These are phyloP conservation scores for Penicillium subrubescens DNA, from an alignment of 495 filamentous ascomycete genomes.

Conservation along the genomic window DNA sequence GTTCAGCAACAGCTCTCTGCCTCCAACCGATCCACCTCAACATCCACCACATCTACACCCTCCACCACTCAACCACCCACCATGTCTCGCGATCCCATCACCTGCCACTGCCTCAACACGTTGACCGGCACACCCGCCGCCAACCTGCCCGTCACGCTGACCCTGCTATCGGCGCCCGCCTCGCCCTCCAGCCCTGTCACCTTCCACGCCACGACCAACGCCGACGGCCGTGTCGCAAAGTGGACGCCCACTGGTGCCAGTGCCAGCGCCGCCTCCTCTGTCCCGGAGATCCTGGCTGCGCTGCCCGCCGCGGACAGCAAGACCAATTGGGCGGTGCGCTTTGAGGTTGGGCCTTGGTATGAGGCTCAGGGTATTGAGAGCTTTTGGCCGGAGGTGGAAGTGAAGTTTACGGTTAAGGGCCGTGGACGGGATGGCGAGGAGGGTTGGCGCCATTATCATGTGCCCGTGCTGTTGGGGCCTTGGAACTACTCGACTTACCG, in stretches of 20 bases:
- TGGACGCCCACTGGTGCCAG: constrained; percentile 63
- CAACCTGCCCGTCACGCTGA: constrained; percentile 58
- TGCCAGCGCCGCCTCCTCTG: constrained; percentile 40
- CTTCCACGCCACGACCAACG: constrained; percentile 72
- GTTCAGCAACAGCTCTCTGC: constrained; percentile 40
- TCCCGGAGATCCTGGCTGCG: constrained; percentile 51
- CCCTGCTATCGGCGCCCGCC: constrained; percentile 42
- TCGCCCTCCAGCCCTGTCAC: constrained; percentile 37
- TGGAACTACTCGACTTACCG: constrained; percentile 94
- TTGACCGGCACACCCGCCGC: constrained; percentile 66
- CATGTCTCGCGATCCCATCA: constrained; percentile 65
- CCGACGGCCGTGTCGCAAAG: constrained; percentile 79
- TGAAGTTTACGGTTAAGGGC: constrained; percentile 75
- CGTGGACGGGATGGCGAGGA: constrained; percentile 57
- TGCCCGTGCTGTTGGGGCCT: constrained; percentile 84
- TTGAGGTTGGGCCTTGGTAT: constrained; percentile 79
- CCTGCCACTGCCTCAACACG: constrained; percentile 76
- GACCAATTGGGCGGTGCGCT: constrained; percentile 71
- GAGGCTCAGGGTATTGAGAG: constrained; percentile 67
- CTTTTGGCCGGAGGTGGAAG: constrained; percentile 90
- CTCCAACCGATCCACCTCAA: constrained; percentile 23
- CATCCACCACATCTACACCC: constrained; percentile 5
- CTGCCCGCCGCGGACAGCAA: constrained; percentile 42
- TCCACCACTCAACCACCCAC: constrained; percentile 22
- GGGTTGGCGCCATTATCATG: constrained; percentile 81